Evolutionary conservation across 768 basidiomycete genomes (phyloP).

Genomic region (Gymnopilus junonius): DNA sequence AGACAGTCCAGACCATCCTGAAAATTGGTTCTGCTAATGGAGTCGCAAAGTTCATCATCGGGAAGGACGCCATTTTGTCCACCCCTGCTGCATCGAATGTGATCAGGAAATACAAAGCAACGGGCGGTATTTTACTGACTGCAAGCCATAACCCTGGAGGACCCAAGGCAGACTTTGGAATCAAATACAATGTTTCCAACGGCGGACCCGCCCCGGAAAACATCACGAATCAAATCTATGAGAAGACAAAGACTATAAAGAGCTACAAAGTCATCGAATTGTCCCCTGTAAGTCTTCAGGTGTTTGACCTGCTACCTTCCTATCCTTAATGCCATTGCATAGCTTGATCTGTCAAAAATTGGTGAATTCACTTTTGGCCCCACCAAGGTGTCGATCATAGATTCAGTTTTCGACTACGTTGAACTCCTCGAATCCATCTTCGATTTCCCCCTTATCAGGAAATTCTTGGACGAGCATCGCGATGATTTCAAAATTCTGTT

Average conservation of each 20-base stretch:
- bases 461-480: conserved; percentile 76
- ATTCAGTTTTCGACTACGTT: conserved; percentile 91
- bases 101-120: conserved; percentile 94
- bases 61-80: conserved; percentile 89
- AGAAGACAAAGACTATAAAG: conserved; percentile 84
- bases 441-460: conserved; percentile 90
- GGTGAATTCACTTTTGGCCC: conserved; percentile 85
- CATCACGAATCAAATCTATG: conserved; percentile 95
- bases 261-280: conserved; percentile 86
- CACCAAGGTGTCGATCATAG: conserved; percentile 86
- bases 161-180: conserved; percentile 97
- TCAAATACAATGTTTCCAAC: conserved; percentile 98
- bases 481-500: conserved; percentile 86
- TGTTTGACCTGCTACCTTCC: conserved; percentile 4
- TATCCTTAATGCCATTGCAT: conserved; percentile 1
- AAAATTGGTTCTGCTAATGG: conserved; percentile 95
- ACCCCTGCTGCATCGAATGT: conserved; percentile 97
- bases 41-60: conserved; percentile 90
- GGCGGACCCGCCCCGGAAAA: conserved; percentile 97
- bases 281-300: conserved; percentile 56
- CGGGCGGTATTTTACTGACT: conserved; percentile 96
- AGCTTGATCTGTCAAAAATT: conserved; percentile 86
- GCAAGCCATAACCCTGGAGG: conserved; percentile 99
- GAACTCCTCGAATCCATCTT: conserved; percentile 86
- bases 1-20: conserved; percentile 89